Conservation (phyloP, 306 rosid species). For the Datisca glomerata region DNA sequence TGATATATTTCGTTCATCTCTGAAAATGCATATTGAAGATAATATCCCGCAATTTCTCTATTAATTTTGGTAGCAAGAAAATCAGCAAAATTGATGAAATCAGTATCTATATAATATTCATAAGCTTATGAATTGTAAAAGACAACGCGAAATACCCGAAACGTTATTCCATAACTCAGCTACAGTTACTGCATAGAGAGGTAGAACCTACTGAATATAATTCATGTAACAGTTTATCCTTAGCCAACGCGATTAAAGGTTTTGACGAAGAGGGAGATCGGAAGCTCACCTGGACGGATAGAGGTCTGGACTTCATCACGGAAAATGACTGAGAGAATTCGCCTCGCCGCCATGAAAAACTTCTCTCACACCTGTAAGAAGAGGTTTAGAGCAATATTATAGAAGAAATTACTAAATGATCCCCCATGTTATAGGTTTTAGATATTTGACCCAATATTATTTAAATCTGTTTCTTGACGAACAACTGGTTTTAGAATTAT, state of each 20-base stretch:
- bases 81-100: too few relatives aligned
- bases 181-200: not conserved
- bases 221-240: too few relatives aligned
- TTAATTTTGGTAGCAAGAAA: too few relatives aligned
- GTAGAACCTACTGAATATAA: not conserved
- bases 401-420: not conserved
- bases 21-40: too few relatives aligned
- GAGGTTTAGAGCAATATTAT: not conserved
- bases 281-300: conserved; percentile 20
- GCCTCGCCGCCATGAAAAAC: conserved; percentile 33
- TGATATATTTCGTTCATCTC: too few relatives aligned
- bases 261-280: not conserved
- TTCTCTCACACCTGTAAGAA: not conserved
- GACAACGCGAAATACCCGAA: not conserved
- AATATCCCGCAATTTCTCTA: too few relatives aligned
- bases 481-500: too few relatives aligned
- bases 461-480: too few relatives aligned
- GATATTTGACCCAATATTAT: not conserved
- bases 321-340: conserved; percentile 21
- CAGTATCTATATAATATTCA: not conserved
- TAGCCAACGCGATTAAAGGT: too few relatives aligned
- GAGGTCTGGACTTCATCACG: conserved; percentile 7
- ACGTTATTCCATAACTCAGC: not conserved
- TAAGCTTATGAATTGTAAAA: not conserved
- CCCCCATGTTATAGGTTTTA: not conserved